phyloP scores from a whole-genome alignment of 2,329 filamentous ascomycete genomes.

The Fusarium concolor region DNA sequence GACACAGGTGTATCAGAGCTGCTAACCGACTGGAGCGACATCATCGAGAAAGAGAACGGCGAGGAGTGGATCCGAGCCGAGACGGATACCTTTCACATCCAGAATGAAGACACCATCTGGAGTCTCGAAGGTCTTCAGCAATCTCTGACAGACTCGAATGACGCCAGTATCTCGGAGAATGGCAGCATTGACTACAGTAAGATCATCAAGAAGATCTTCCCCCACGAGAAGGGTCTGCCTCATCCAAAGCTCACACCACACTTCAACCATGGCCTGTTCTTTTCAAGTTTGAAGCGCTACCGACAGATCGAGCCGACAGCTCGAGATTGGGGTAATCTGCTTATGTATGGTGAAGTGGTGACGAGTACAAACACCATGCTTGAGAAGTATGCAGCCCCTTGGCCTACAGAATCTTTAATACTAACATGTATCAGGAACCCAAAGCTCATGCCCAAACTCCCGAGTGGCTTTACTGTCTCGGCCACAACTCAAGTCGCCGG shows the following conservation, averaged over 20 bases:
- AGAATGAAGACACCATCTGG: slow-evolving; percentile 73
- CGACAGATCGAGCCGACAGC: slow-evolving; percentile 67
- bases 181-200: slow-evolving; percentile 80
- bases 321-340: slow-evolving; percentile 76
- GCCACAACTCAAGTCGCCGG: slow-evolving; percentile 91
- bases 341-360: slow-evolving; percentile 91
- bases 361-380: slow-evolving; percentile 94
- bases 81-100: slow-evolving; percentile 83
- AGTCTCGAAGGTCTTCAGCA: slow-evolving; percentile 66
- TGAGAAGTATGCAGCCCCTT: slow-evolving; percentile 73
- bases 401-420: neutral
- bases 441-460: slow-evolving; percentile 78
- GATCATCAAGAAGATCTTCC: slow-evolving; percentile 77
- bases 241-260: slow-evolving; percentile 79
- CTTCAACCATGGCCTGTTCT: slow-evolving; percentile 88
- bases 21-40: slow-evolving; percentile 73
- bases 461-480: slow-evolving; percentile 86
- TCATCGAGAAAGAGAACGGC: slow-evolving; percentile 73
- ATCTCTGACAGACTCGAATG: slow-evolving; percentile 56
- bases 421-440: slow-evolving; percentile 70
- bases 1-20: slow-evolving; percentile 74
- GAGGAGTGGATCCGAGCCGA: slow-evolving; percentile 82
- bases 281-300: slow-evolving; percentile 75
- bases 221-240: slow-evolving; percentile 77
- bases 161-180: slow-evolving; percentile 45